Percentiles rank a stretch among this genome's conserved stretches.
phyloP scores from a whole-genome alignment of 805 yeast species.

The Saturnispora sanitii region DNA sequence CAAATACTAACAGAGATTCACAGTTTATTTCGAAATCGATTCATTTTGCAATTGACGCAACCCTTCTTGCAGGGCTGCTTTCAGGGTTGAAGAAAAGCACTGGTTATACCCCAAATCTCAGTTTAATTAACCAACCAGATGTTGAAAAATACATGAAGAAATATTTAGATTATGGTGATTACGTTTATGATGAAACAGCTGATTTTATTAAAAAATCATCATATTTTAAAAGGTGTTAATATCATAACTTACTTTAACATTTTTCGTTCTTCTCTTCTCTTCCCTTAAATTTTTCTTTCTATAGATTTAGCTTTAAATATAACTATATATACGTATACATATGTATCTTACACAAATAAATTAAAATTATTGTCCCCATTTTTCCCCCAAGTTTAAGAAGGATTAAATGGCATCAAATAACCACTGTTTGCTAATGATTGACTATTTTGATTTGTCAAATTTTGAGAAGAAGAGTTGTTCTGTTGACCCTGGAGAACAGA shows the following conservation, averaged over 20 bases:
- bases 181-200: slow-evolving; percentile 60
- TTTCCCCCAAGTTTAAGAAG: slow-evolving; percentile 17
- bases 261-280: too few relatives aligned
- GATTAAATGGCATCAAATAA: slow-evolving; percentile 26
- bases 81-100: slow-evolving; percentile 69
- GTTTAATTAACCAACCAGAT: slow-evolving; percentile 36
- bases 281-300: not conserved
- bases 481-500: slow-evolving; percentile 17
- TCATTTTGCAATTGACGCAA: slow-evolving; percentile 51
- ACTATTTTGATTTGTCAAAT: not conserved
- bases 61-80: slow-evolving; percentile 52
- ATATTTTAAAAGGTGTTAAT: slow-evolving; percentile 36
- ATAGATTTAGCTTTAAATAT: not conserved
- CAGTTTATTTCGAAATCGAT: slow-evolving; percentile 30
- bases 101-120: slow-evolving; percentile 53
- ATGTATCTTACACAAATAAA: not conserved
- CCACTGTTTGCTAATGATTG: slow-evolving; percentile 14
- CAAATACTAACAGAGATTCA: not conserved
- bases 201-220: slow-evolving; percentile 62
- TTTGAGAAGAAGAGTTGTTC: not conserved
- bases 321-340: not conserved
- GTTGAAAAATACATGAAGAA: slow-evolving; percentile 44
- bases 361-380: too few relatives aligned
- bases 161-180: slow-evolving; percentile 82
- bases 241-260: not conserved